Percentiles rank a stretch among this genome's conserved stretches.
These are phyloP conservation scores for Ogataea sp. DNA, from an alignment of 805 yeast genomes.

Conservation along the genomic window DNA sequence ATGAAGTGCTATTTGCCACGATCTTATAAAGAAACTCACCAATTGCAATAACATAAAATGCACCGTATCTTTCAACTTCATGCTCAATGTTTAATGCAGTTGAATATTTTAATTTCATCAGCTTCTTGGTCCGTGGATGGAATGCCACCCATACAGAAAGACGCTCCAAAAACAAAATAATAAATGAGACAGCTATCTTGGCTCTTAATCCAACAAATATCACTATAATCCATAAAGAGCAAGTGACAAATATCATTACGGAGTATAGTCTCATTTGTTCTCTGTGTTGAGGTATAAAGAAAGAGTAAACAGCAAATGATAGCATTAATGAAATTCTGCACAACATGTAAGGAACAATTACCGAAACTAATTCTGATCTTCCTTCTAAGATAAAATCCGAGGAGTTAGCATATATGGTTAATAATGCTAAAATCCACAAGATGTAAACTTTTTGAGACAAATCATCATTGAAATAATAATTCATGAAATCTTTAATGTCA, in stretches of 20 bases:
- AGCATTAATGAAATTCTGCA: slow-evolving; percentile 34
- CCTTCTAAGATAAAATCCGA: slow-evolving; percentile 27
- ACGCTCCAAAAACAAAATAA: slow-evolving; percentile 34
- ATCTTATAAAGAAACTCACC: slow-evolving; percentile 54
- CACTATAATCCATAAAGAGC: slow-evolving; percentile 42
- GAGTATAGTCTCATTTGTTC: slow-evolving; percentile 38
- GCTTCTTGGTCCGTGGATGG: slow-evolving; percentile 40
- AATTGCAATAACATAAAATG: slow-evolving; percentile 54
- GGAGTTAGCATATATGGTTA: slow-evolving; percentile 45
- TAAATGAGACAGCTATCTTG: slow-evolving; percentile 37
- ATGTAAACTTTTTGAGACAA: slow-evolving; percentile 43
- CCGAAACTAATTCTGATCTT: slow-evolving; percentile 30
- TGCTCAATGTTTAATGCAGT: slow-evolving; percentile 62
- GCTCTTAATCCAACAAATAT: slow-evolving; percentile 38
- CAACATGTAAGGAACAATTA: slow-evolving; percentile 39
- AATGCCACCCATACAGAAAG: slow-evolving; percentile 26
- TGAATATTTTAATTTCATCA: slow-evolving; percentile 34
- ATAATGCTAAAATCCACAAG: slow-evolving; percentile 42
- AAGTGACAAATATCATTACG: slow-evolving; percentile 23
- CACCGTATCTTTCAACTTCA: slow-evolving; percentile 52
- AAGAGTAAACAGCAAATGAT: slow-evolving; percentile 30
- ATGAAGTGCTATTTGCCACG: slow-evolving; percentile 39
- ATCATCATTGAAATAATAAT: slow-evolving; percentile 56
- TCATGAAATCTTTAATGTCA: slow-evolving; percentile 57
- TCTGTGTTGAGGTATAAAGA: slow-evolving; percentile 41